These are phyloP conservation scores for Tricladium varicosporioides DNA, from an alignment of 2,329 filamentous ascomycete species.

Conservation along the genomic window DNA sequence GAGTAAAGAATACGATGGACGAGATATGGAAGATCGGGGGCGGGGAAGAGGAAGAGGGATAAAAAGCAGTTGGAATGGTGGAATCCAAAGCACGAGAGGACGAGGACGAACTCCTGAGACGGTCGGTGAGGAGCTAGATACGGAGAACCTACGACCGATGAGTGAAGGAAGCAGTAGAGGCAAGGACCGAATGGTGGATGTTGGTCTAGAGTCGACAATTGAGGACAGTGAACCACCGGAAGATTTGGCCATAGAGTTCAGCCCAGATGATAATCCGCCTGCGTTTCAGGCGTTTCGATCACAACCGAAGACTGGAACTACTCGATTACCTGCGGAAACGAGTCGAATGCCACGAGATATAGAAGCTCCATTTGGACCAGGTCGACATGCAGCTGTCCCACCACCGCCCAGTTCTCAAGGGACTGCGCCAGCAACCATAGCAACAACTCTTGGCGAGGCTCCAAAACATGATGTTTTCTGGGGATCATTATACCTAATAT, in stretches of 20 bases:
- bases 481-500: constrained; percentile 84
- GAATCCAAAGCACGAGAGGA: constrained; percentile 30
- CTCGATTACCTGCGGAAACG: constrained; percentile 30
- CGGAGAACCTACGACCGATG: constrained; percentile 28
- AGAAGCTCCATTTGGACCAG: constrained; percentile 16
- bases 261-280: constrained; percentile 53
- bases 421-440: constrained; percentile 55
- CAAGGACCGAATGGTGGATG: constrained; percentile 74
- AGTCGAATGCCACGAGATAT: constrained; percentile 22
- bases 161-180: constrained; percentile 44
- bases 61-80: constrained; percentile 63
- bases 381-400: constrained; percentile 19
- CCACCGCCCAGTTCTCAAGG: constrained; percentile 29
- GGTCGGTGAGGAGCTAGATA: constrained; percentile 36
- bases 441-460: constrained; percentile 62
- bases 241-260: constrained; percentile 55
- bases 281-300: constrained; percentile 58
- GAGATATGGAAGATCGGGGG: constrained; percentile 45
- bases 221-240: constrained; percentile 59
- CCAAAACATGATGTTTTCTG: constrained; percentile 89
- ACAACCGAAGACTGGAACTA: constrained; percentile 28
- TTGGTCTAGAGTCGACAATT: constrained; percentile 72
- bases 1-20: constrained; percentile 47
- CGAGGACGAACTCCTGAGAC: constrained; percentile 27
- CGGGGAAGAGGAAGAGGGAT: constrained; percentile 47